Evolutionary conservation across 257 asterid genomes (phyloP).

Genomic region (Voacanga thouarsii): DNA sequence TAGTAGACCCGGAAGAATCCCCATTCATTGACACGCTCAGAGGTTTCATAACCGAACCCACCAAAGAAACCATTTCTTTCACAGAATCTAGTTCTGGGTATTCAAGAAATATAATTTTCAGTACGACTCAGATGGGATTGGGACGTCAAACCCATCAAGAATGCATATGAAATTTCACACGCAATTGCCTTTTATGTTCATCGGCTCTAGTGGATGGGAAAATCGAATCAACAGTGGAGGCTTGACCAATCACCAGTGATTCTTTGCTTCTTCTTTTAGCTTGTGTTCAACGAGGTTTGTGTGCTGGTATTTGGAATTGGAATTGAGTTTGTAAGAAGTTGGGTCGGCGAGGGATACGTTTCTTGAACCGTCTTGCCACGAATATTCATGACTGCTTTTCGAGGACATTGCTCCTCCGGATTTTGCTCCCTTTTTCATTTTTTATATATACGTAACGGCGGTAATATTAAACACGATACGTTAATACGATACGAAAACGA

Average conservation of each 20-base stretch:
- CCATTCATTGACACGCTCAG: constrained; percentile 25
- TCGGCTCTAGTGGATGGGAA: neutral
- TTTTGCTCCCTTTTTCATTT: neutral
- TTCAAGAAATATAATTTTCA: constrained; percentile 18
- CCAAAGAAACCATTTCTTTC: constrained; percentile 22
- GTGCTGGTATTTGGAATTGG: neutral
- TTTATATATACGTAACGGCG: too few species aligned
- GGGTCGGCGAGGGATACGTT: neutral
- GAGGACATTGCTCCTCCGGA: too few species aligned
- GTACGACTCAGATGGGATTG: constrained; percentile 17
- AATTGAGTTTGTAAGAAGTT: neutral
- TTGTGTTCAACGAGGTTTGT: constrained; percentile 2
- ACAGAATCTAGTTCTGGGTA: constrained; percentile 13
- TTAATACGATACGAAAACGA: too few species aligned
- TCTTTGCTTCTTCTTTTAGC: neutral
- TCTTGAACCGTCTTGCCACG: neutral
- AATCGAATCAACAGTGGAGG: neutral
- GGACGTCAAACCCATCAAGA: constrained; percentile 22
- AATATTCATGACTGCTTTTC: neutral
- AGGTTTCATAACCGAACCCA: constrained; percentile 32
- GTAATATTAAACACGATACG: too few species aligned
- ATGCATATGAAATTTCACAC: neutral
- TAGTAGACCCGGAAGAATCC: constrained; percentile 24
- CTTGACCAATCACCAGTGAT: neutral
- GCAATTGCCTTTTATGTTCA: neutral